A percentile compares a stretch with the other conserved stretches of the same genome.
These are phyloP conservation scores for Gaillardinia entomophila DNA, from an alignment of 805 yeast genomes.

Conservation along the genomic window DNA sequence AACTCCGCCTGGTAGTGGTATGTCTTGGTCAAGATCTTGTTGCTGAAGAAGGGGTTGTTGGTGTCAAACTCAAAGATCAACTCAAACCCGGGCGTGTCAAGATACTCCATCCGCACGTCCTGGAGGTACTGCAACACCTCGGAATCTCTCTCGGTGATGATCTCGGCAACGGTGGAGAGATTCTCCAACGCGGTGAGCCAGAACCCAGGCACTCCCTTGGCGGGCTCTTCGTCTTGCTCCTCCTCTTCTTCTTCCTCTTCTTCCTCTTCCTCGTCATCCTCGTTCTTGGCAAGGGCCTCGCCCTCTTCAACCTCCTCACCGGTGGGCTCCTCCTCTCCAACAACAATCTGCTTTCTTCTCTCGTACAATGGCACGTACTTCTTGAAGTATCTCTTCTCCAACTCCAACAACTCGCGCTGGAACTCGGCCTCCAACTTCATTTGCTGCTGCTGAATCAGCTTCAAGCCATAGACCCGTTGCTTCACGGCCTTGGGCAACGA, in stretches of 20 bases:
- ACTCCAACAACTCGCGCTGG: conserved; percentile 79
- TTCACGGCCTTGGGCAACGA: conserved; percentile 67
- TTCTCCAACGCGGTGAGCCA: conserved; percentile 96
- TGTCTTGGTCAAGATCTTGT: conserved; percentile 69
- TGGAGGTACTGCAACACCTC: conserved; percentile 67
- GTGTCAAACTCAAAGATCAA: conserved; percentile 73
- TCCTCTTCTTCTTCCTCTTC: conserved; percentile 40
- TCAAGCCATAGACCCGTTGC: conserved; percentile 74
- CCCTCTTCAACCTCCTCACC: conserved; percentile 76
- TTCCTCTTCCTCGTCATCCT: conserved; percentile 40
- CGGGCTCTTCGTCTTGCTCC: conserved; percentile 31
- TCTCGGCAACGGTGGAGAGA: conserved; percentile 71
- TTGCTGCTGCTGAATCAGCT: conserved; percentile 73
- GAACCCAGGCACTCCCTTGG: conserved; percentile 84
- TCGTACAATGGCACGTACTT: conserved; percentile 73
- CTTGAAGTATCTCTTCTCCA: conserved; percentile 73
- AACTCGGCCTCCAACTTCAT: conserved; percentile 84
- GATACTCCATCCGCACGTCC: conserved; percentile 74
- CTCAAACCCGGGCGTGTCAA: conserved; percentile 82
- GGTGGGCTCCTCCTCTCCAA: conserved; percentile 73
- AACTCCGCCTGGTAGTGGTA: conserved; percentile 91
- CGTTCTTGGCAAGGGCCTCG: conserved; percentile 57
- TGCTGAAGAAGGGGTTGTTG: conserved; percentile 70
- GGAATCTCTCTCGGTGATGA: conserved; percentile 84
- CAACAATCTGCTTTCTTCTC: conserved; percentile 65